phyloP scores from a whole-genome alignment of 2,329 filamentous ascomycete species.

The Fusarium decemcellulare region DNA sequence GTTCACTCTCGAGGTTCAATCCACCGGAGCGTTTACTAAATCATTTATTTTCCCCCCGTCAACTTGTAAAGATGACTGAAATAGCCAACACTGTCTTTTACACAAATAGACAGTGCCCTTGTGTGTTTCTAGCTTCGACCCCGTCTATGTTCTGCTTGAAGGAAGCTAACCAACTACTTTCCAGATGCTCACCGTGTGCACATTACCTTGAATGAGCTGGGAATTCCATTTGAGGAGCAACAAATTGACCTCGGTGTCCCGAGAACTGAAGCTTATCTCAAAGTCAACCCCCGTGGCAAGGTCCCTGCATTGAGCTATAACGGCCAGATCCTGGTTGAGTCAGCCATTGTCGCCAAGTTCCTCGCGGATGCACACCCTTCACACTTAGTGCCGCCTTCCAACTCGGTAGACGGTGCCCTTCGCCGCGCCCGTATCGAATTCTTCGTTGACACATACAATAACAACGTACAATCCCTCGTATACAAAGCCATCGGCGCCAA shows the following conservation, averaged over 20 bases:
- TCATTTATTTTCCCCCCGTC: no score
- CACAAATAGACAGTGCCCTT: background rate
- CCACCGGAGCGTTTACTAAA: no score
- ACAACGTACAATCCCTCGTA: background rate
- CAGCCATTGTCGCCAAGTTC: constrained; percentile 38
- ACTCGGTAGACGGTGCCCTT: constrained; percentile 5
- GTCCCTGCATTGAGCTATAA: background rate
- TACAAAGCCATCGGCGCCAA: background rate
- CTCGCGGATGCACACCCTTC: constrained; percentile 10
- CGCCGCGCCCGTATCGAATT: constrained; percentile 14
- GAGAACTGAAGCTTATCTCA: constrained; percentile 45
- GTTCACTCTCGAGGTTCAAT: no score
- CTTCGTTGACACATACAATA: constrained; percentile 6
- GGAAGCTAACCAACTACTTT: background rate
- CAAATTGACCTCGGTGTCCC: constrained; percentile 43
- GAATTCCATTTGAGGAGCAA: background rate
- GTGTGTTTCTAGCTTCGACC: background rate
- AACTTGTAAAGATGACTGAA: background rate
- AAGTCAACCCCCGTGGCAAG: background rate
- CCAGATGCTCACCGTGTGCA: background rate
- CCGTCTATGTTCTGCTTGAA: background rate
- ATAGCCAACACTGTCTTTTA: background rate
- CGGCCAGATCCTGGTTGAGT: constrained; percentile 3
- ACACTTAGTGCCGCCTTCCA: background rate
- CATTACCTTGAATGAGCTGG: background rate